These are phyloP conservation scores for Botrytis elliptica DNA, from an alignment of 2,329 filamentous ascomycete species.

Conservation along the genomic window DNA sequence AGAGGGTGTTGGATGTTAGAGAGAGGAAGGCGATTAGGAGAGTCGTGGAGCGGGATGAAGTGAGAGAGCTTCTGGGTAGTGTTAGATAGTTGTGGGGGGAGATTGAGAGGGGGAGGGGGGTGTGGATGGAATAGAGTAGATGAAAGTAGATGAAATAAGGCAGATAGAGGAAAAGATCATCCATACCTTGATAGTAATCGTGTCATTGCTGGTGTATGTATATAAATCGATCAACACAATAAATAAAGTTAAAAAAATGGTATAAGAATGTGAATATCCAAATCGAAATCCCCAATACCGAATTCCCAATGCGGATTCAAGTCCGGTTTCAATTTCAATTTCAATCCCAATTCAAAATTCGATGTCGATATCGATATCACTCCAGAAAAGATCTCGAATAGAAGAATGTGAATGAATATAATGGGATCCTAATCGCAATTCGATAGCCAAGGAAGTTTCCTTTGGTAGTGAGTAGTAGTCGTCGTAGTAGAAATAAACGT, in stretches of 20 bases:
- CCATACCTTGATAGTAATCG: slow-evolving; percentile 4
- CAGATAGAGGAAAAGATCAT: not conserved
- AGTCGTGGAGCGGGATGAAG: slow-evolving; percentile 16
- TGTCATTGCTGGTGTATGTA: not conserved
- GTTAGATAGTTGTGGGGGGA: not conserved
- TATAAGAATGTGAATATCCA: not conserved
- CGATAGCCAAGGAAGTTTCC: not conserved
- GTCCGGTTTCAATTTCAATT: not conserved
- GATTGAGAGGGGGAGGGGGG: not conserved
- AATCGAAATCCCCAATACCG: not conserved
- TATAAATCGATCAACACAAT: not conserved
- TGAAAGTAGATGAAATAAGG: too few relatives aligned
- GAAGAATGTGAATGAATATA: not conserved
- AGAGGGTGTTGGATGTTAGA: slow-evolving; percentile 37
- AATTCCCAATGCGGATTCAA: not conserved
- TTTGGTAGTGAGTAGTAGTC: not conserved
- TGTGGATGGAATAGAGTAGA: not conserved
- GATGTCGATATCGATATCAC: not conserved
- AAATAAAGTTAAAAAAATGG: not conserved
- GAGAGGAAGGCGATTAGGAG: slow-evolving; percentile 35
- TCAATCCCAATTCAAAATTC: not conserved
- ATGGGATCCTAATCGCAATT: not conserved
- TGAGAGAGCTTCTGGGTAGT: not conserved
- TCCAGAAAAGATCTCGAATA: not conserved
- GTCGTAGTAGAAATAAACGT: not conserved